Conservation (phyloP, 2,329 filamentous ascomycete species). For the Cladosporium oxysporum region DNA sequence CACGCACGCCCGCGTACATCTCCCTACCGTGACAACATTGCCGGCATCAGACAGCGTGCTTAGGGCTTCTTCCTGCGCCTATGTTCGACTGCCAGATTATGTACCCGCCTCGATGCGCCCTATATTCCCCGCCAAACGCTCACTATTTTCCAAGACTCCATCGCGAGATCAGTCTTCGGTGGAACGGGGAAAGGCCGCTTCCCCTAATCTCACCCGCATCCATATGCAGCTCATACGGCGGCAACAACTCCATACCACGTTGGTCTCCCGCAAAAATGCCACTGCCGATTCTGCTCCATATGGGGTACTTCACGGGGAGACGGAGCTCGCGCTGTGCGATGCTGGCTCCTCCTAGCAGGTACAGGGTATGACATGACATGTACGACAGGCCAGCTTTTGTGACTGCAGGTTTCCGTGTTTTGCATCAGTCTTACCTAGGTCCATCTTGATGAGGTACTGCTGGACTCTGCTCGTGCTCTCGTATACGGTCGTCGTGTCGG, state of each 20-base stretch:
- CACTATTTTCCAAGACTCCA: background rate
- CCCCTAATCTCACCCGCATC: slow-evolving; percentile 3
- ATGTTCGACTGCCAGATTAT: background rate
- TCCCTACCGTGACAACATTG: background rate
- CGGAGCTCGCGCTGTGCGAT: background rate
- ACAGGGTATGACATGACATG: background rate
- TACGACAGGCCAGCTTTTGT: background rate
- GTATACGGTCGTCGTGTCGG: background rate
- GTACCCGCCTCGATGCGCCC: background rate
- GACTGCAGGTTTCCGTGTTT: slow-evolving; percentile 3
- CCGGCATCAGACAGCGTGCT: background rate
- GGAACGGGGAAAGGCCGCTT: background rate
- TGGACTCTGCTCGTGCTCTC: background rate
- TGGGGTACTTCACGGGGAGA: background rate
- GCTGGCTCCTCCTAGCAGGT: background rate
- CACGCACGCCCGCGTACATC: background rate
- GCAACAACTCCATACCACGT: background rate
- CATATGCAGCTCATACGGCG: background rate
- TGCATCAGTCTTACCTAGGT: background rate
- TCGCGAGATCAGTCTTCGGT: background rate
- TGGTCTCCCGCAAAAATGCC: background rate
- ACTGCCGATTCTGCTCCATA: background rate
- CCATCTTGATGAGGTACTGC: background rate
- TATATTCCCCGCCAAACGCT: background rate
- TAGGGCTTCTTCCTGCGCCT: background rate